These are phyloP conservation scores for Diplosphaera chodatii DNA, from an alignment of 139 green algal genomes.

Conservation along the genomic window DNA sequence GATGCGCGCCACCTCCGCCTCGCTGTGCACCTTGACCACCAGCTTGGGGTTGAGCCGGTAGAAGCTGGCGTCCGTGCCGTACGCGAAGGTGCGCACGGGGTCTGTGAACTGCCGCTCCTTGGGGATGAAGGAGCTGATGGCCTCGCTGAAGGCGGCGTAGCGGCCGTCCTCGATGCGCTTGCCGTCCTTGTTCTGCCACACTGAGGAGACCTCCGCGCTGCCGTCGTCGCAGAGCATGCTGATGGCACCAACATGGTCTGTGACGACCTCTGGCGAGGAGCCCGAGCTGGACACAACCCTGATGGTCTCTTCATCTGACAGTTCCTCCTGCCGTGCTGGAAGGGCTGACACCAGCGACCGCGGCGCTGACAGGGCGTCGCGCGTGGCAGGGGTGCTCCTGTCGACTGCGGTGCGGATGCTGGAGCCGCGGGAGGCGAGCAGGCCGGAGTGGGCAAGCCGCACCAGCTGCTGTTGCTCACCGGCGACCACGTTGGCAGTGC, in stretches of 20 bases:
- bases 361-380: background rate
- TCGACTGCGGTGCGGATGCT: background rate
- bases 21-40: slow-evolving; percentile 79
- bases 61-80: slow-evolving; percentile 92
- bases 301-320: background rate
- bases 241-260: slow-evolving; percentile 3
- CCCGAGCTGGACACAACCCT: background rate
- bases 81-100: slow-evolving; percentile 88
- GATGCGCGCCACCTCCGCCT: slow-evolving; percentile 82
- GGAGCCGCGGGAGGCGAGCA: background rate
- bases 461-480: background rate
- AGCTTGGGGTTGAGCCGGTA: slow-evolving; percentile 90
- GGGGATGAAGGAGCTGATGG: slow-evolving; percentile 77
- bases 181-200: slow-evolving; percentile 66
- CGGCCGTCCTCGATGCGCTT: slow-evolving; percentile 81
- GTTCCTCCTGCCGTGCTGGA: background rate
- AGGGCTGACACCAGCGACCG: background rate
- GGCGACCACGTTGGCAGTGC: too few species aligned
- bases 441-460: background rate
- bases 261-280: background rate
- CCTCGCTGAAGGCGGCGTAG: slow-evolving; percentile 77
- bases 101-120: slow-evolving; percentile 76
- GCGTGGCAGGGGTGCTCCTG: background rate
- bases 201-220: background rate
- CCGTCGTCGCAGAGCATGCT: slow-evolving; percentile 4